Percentiles rank a stretch among this genome's conserved stretches.
phyloP scores from a whole-genome alignment of 352 stramenopile species.

The Phytopythium aichiense region DNA sequence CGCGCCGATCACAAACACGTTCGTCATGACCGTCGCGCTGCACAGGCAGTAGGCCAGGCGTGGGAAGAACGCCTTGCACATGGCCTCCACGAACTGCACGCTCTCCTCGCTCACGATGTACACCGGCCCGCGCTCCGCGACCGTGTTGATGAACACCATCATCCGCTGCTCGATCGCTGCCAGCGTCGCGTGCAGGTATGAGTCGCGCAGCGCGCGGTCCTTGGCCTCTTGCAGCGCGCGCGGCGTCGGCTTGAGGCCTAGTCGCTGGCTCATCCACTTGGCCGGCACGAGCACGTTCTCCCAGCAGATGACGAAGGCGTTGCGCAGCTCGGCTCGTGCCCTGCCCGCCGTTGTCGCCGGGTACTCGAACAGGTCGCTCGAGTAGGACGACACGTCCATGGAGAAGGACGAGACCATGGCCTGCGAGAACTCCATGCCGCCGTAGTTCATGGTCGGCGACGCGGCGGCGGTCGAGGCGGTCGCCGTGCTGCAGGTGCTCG shows the following conservation, averaged over 20 bases:
- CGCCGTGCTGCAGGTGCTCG: neutral
- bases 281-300: slow-evolving; percentile 59
- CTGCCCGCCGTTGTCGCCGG: slow-evolving; percentile 21
- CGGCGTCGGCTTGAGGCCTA: slow-evolving; percentile 36
- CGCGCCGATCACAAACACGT: slow-evolving; percentile 56
- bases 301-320: slow-evolving; percentile 65
- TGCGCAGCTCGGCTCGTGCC: slow-evolving; percentile 21
- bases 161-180: slow-evolving; percentile 55
- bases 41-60: slow-evolving; percentile 54
- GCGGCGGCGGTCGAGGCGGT: neutral
- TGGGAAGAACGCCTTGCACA: slow-evolving; percentile 61
- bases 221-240: slow-evolving; percentile 43
- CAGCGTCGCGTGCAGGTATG: slow-evolving; percentile 43
- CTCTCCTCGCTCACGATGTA: slow-evolving; percentile 69
- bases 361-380: slow-evolving; percentile 54
- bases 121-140: slow-evolving; percentile 44
- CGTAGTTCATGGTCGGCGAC: slow-evolving; percentile 8
- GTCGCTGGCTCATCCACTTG: slow-evolving; percentile 59
- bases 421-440: slow-evolving; percentile 37
- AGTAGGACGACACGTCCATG: slow-evolving; percentile 55
- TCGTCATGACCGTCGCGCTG: slow-evolving; percentile 42
- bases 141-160: slow-evolving; percentile 42
- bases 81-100: slow-evolving; percentile 52
- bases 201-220: slow-evolving; percentile 35
- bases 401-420: slow-evolving; percentile 57